Evolutionary conservation across 192 early-diverging fungal genomes (phyloP).

Genomic region (Gonapodya prolifera): DNA sequence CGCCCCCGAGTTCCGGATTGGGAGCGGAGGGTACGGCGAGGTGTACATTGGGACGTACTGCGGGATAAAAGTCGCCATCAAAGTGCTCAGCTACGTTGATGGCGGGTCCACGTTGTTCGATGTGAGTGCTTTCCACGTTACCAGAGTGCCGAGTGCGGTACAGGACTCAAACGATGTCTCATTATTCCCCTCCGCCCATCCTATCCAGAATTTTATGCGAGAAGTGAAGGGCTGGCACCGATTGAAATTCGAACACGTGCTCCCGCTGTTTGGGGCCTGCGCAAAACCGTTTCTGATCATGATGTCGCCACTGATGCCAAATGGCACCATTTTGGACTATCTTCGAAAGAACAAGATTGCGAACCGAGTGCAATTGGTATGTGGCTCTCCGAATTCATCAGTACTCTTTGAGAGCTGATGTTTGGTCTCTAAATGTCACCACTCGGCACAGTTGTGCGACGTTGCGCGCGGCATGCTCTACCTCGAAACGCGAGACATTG

Average conservation of each 20-base stretch:
- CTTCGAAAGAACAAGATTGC: background rate
- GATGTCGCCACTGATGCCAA: background rate
- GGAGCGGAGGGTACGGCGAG: too few relatives aligned
- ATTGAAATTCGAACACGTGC: background rate
- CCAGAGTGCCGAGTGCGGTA: too few relatives aligned
- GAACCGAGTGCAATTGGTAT: background rate
- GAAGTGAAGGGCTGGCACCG: background rate
- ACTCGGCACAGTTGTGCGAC: background rate
- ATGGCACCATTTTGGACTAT: background rate
- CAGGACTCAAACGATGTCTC: too few relatives aligned
- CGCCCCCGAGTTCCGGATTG: too few relatives aligned
- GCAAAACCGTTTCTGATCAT: background rate
- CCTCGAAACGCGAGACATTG: background rate
- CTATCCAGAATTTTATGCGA: background rate
- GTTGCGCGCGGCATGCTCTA: conserved; percentile 2
- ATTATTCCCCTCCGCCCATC: too few relatives aligned
- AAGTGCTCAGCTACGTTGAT: too few relatives aligned
- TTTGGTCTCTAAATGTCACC: background rate
- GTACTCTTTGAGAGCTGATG: too few relatives aligned
- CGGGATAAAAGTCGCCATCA: too few relatives aligned
- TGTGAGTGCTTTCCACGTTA: too few relatives aligned
- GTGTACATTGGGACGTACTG: too few relatives aligned
- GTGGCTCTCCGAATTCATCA: background rate
- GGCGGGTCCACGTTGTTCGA: too few relatives aligned
- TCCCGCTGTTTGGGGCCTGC: background rate